Evolutionary conservation across 306 rosid species (phyloP).

Genomic region (Prunus davidiana): DNA sequence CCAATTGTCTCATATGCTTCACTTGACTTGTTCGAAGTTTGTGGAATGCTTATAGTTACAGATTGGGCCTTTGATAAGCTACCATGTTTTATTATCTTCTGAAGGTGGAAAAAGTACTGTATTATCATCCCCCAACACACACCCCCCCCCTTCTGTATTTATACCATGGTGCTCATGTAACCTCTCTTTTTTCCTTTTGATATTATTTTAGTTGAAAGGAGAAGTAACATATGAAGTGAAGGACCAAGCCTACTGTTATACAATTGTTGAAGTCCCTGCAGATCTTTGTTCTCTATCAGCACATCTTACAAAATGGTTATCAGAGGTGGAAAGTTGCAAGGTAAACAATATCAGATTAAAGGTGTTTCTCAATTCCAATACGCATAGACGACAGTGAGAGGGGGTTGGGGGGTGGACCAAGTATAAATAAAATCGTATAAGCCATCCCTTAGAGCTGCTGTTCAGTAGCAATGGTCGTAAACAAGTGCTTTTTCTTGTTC

Average conservation of each 20-base stretch:
- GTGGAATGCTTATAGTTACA: background rate
- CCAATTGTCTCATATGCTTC: background rate
- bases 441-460: background rate
- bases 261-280: constrained; percentile 51
- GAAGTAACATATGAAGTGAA: constrained; percentile 86
- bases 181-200: constrained; percentile 14
- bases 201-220: constrained; percentile 58
- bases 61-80: constrained; percentile 3
- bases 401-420: background rate
- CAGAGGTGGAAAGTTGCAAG: constrained; percentile 84
- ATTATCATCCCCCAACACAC: background rate
- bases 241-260: constrained; percentile 81
- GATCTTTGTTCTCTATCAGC: constrained; percentile 69
- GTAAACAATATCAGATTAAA: constrained; percentile 30
- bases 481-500: background rate
- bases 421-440: background rate
- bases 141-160: background rate
- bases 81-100: constrained; percentile 16
- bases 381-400: background rate
- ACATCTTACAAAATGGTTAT: constrained; percentile 75
- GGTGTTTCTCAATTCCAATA: constrained; percentile 1
- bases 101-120: background rate
- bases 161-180: constrained; percentile 9
- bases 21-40: background rate
- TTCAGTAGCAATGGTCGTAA: background rate